Conservation (phyloP, 805 yeast genomes). For the Hermanozyma aechmeae region DNA sequence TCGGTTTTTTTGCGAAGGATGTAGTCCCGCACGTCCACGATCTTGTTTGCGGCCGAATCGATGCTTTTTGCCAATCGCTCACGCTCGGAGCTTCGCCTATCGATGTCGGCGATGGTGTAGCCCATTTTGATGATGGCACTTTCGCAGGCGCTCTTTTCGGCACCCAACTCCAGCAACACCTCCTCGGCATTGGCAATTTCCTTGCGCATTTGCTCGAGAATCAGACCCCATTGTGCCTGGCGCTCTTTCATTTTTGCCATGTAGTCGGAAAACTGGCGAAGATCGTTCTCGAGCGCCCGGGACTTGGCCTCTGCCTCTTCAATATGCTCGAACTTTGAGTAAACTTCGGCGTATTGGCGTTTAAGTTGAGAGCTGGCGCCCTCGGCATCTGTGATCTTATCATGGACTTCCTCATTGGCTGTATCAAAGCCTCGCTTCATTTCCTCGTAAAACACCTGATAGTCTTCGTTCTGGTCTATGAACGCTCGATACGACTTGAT, state of each 20-base stretch:
- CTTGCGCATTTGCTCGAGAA: conserved; percentile 44
- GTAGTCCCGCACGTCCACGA: conserved; percentile 37
- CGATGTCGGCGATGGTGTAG: conserved; percentile 53
- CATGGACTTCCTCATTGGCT: conserved; percentile 39
- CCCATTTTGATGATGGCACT: conserved; percentile 42
- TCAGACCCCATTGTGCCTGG: conserved; percentile 53
- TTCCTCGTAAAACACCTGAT: conserved; percentile 41
- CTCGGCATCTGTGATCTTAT: conserved; percentile 34
- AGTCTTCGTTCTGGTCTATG: conserved; percentile 57
- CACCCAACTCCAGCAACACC: conserved; percentile 32
- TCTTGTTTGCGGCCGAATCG: conserved; percentile 32
- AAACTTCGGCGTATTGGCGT: conserved; percentile 29
- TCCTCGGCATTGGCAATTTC: conserved; percentile 41
- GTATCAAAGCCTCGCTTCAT: conserved; percentile 47
- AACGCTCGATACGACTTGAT: conserved; percentile 60
- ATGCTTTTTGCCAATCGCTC: conserved; percentile 47
- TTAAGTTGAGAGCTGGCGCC: conserved; percentile 31
- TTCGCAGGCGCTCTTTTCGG: conserved; percentile 32
- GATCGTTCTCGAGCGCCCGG: conserved; percentile 60
- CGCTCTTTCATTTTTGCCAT: conserved; percentile 58
- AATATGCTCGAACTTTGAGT: conserved; percentile 36
- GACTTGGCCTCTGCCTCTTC: conserved; percentile 43
- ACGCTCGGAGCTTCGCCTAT: conserved; percentile 51
- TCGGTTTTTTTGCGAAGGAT: conserved; percentile 42
- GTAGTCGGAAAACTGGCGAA: conserved; percentile 62